Percentiles rank a stretch among this genome's conserved stretches.
Evolutionary conservation across 139 green algal species (phyloP).

Genomic region (Klebsormidium nitens): DNA sequence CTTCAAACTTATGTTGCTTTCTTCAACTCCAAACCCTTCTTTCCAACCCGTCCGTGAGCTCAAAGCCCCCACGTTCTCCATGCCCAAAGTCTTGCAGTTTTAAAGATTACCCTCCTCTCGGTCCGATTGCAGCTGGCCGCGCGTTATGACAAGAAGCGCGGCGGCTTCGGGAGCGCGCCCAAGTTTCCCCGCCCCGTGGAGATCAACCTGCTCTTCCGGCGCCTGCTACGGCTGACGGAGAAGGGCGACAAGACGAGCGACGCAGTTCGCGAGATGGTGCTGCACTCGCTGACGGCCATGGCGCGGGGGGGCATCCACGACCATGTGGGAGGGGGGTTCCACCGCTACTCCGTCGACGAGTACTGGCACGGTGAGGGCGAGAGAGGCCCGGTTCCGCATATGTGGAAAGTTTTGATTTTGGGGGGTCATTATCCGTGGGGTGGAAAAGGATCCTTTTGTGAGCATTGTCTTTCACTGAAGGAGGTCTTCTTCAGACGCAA

Average conservation of each 20-base stretch:
- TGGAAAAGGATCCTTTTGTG: too few species aligned
- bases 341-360: slow-evolving; percentile 66
- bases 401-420: too few species aligned
- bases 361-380: slow-evolving; percentile 38
- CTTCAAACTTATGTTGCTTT: too few species aligned
- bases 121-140: slow-evolving; percentile 41
- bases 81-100: too few species aligned
- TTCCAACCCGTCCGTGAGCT: too few species aligned
- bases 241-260: slow-evolving; percentile 27
- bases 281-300: slow-evolving; percentile 63
- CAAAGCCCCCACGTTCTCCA: too few species aligned
- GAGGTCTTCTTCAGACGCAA: too few species aligned
- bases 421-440: too few species aligned
- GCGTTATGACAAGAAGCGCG: slow-evolving; percentile 57
- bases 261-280: slow-evolving; percentile 50
- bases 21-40: too few species aligned
- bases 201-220: slow-evolving; percentile 62
- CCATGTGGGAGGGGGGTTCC: slow-evolving; percentile 82
- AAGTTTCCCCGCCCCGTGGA: slow-evolving; percentile 86
- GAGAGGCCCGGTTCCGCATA: too few species aligned
- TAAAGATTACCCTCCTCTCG: too few species aligned
- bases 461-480: too few species aligned
- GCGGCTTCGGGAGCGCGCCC: slow-evolving; percentile 75
- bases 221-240: slow-evolving; percentile 27
- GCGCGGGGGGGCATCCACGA: slow-evolving; percentile 73